A percentile compares a stretch with the other conserved stretches of the same genome.
Evolutionary conservation across 2,329 filamentous ascomycete species (phyloP).

Genomic region (Rosellinia necatrix): DNA sequence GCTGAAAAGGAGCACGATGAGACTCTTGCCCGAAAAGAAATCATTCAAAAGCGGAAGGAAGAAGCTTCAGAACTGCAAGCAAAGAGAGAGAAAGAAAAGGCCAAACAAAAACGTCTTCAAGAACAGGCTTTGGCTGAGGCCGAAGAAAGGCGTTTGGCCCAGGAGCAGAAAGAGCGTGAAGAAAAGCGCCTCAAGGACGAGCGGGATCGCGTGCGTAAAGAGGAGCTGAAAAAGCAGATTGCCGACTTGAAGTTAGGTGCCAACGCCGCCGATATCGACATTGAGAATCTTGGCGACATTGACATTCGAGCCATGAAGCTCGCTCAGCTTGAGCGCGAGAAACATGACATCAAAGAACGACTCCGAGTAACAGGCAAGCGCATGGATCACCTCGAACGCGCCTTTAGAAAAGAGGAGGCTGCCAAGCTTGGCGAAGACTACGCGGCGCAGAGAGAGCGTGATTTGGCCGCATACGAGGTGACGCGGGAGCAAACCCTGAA

Average conservation of each 20-base stretch:
- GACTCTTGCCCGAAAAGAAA: slow-evolving; percentile 80
- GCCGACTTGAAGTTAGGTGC: slow-evolving; percentile 88
- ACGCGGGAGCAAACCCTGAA: slow-evolving; percentile 76
- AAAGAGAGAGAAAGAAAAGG: slow-evolving; percentile 89
- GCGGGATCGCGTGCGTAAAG: slow-evolving; percentile 85
- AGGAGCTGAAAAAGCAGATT: slow-evolving; percentile 91
- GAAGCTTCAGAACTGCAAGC: slow-evolving; percentile 88
- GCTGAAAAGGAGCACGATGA: slow-evolving; percentile 91
- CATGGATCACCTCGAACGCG: slow-evolving; percentile 95
- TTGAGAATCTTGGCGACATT: slow-evolving; percentile 81
- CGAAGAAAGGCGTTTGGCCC: slow-evolving; percentile 84
- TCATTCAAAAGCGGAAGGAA: slow-evolving; percentile 97
- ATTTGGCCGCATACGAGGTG: slow-evolving; percentile 79
- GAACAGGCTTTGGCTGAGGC: slow-evolving; percentile 89
- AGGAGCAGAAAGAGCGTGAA: slow-evolving; percentile 91
- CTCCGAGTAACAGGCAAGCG: slow-evolving; percentile 92
- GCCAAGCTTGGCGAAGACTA: slow-evolving; percentile 92
- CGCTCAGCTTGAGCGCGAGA: slow-evolving; percentile 94
- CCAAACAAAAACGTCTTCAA: slow-evolving; percentile 81
- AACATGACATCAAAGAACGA: slow-evolving; percentile 92
- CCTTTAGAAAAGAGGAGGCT: slow-evolving; percentile 91
- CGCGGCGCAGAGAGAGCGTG: slow-evolving; percentile 76
- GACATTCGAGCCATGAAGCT: slow-evolving; percentile 96
- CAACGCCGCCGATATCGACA: slow-evolving; percentile 75
- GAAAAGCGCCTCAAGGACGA: slow-evolving; percentile 84